A percentile compares a stretch with the other conserved stretches of the same genome.
Conservation (phyloP, 2,329 filamentous ascomycete species). For the Pestalotiopsis sp. region DNA sequence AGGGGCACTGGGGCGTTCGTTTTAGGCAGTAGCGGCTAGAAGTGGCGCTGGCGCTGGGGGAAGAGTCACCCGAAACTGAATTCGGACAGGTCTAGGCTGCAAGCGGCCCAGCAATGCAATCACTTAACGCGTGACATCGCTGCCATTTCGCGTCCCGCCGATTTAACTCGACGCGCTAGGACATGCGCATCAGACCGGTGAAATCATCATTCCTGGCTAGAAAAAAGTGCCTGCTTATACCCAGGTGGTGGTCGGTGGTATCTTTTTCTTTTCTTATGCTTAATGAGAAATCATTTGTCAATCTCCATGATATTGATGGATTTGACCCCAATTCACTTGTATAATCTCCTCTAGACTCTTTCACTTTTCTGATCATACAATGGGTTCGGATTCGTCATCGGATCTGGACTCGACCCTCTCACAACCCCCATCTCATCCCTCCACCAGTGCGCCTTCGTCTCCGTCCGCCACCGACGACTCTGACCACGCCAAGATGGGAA, state of each 20-base stretch:
- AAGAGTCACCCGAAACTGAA: background rate
- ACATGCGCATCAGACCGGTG: conserved; percentile 19
- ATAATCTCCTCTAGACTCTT: background rate
- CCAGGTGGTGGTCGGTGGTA: background rate
- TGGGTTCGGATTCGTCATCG: conserved; percentile 13
- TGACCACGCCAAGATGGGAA: conserved; percentile 25
- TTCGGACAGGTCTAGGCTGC: conserved; percentile 2
- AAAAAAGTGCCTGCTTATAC: background rate
- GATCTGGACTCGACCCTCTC: conserved; percentile 7
- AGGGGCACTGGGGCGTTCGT: background rate
- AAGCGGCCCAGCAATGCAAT: background rate
- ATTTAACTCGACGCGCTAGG: conserved; percentile 28
- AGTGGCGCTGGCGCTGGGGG: background rate
- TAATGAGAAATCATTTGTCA: background rate
- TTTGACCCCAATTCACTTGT: background rate
- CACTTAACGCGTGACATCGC: conserved; percentile 37
- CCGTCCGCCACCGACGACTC: conserved; percentile 20
- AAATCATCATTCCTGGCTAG: conserved; percentile 29
- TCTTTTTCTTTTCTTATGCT: background rate
- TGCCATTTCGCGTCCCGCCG: conserved; percentile 28
- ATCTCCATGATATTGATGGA: background rate
- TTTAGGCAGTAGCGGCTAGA: background rate
- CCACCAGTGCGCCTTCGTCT: conserved; percentile 25
- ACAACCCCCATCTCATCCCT: conserved; percentile 16
- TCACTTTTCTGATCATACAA: background rate